Evolutionary conservation across 306 rosid species (phyloP), one percentile per base, ranked within the genome.

Genomic region (Mimosa bimucronata): DNA sequence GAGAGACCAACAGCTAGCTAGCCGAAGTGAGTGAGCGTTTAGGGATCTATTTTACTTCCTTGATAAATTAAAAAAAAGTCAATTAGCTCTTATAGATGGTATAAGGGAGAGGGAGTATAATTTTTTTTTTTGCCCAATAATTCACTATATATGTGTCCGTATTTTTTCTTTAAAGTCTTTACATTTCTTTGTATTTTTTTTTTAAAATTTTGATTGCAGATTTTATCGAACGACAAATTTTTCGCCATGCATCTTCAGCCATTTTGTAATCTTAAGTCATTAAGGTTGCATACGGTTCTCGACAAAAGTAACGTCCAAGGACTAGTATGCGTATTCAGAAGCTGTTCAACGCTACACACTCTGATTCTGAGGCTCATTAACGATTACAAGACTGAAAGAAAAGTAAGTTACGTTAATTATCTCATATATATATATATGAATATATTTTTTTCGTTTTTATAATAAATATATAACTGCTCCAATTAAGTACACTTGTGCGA

Each of bases 241-340:
- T 84, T 86, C 52, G 75, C 85, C 28, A 83, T 60, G 65, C 66
- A 82, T 80, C 74, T 92, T 71, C 87, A 84, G 45, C 90, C 91
- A 37, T 92, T 90, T 76, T 23, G 84, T 84, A 88, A 89, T 82
- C 93, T 92, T 2, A 85, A 81, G 57, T 86, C 82, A 9, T 81
- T 92, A 85, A 90, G 89, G 81, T 23, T 94, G 83, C 90, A 83
- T 25, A 87, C 97, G 30, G 85, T 85, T 67, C 87, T 92, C 80
- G 86, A 83, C 77, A 92, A 86, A 86, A 88, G 89, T 29, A 86
- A 85, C 74, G 83, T 91, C 21, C 81, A 78, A 1, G 97, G 92
- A 57, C 64, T 94, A 75, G 88, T 94, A 12, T 82, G 85, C 86
- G 65, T 94, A 50, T 94, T 94, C 83, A 88, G 77, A 80, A 85